Evolutionary conservation across 2,329 filamentous ascomycete species (phyloP), one percentile per base, ranked within the genome.

Genomic region (Pyricularia grisea): DNA sequence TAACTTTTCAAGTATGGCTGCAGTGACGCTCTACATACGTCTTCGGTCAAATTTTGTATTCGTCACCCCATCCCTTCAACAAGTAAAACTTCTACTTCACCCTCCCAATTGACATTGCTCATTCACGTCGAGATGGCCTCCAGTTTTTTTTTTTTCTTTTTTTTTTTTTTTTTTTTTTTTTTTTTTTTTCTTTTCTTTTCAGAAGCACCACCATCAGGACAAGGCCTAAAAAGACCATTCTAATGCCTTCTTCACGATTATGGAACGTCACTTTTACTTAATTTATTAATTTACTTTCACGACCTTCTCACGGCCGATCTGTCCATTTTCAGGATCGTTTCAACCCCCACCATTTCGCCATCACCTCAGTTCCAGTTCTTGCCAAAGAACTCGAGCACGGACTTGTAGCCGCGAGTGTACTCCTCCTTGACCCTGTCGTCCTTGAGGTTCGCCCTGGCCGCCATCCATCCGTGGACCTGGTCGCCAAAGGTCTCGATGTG

Each of bases 401-500:
- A 84, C 80, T 85, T 82, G 78, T 87, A 90, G 3, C 86, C 87
- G 65, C 88, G 83, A 65, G 82, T 81, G 71, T 88, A 89, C 79
- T 89, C 89, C 72, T 85, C 83, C 77, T 84, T 86, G 74, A 87
- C 84, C 61, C 82, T 83, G 66, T 81, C 78, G 65, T 89, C 80
- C 42, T 82, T 80, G 33, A 92, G 79, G 74, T 91, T 80, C 0
- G 85, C 82, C 30, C 89, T 84, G 0, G 90, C 89, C 1, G 87
- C 88, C 90, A 92, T 92, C 88, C 89, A 92, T 64, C 90, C 90
- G 78, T 92, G 90, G 75, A 88, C 84, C 82, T 90, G 89, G 74
- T 87, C 87, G 28, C 74, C 73, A 74, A 90, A 92, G n/a, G 77
- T 87, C 81, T 92, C 88, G 68, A 90, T 84, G 71, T 88, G 83